A percentile compares a stretch with the other conserved stretches of the same genome.
Conservation (phyloP, 164 flowering plant species). For the Cinnamomum chago region DNA sequence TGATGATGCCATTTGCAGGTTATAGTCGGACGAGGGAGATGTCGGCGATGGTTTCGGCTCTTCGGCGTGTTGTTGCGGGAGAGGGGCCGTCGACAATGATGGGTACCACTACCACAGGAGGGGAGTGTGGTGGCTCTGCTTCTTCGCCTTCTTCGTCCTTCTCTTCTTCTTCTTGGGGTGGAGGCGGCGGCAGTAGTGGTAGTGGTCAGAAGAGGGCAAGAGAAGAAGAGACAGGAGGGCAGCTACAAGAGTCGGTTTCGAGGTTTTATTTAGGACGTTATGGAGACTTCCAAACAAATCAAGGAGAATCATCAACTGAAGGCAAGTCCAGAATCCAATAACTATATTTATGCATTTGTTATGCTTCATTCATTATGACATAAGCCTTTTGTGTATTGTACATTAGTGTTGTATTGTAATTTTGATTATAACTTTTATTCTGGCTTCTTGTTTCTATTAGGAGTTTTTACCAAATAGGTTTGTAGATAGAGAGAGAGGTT, state of each 20-base stretch:
- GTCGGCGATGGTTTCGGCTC: conserved; percentile 51
- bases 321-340: conserved; percentile 1
- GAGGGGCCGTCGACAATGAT: not conserved
- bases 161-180: conserved; percentile 9
- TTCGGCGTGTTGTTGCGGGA: conserved; percentile 46
- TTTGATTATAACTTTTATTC: not conserved
- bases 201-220: conserved; percentile 28
- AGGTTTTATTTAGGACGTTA: conserved; percentile 4
- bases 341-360: no score
- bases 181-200: not conserved
- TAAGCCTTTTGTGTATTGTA: no score
- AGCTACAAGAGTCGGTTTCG: not conserved
- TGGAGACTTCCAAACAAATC: conserved; percentile 9
- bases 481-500: no score
- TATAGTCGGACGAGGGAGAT: conserved; percentile 38
- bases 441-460: no score
- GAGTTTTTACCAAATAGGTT: no score
- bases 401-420: not conserved
- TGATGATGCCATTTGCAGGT: not conserved
- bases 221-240: conserved; percentile 18
- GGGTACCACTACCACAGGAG: not conserved
- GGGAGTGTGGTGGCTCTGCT: not conserved
- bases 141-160: conserved; percentile 1
- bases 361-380: no score
- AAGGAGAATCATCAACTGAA: conserved; percentile 12